These are phyloP conservation scores for Ogataea methanolica DNA, from an alignment of 805 yeast species.

Conservation along the genomic window DNA sequence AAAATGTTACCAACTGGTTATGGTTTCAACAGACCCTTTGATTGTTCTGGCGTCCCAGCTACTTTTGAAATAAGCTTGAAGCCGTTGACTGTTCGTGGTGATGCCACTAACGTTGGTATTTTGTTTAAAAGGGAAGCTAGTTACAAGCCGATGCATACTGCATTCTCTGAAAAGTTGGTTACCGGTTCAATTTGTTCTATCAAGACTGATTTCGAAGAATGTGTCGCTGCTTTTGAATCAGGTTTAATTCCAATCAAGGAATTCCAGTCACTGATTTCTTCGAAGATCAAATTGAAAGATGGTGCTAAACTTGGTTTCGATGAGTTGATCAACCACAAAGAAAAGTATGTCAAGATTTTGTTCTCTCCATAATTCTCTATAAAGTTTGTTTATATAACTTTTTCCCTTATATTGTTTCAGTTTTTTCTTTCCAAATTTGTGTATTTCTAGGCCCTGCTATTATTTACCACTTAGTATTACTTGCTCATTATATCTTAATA, in stretches of 20 bases:
- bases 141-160: conserved; percentile 42
- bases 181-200: conserved; percentile 45
- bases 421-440: background rate
- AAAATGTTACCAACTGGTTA: conserved; percentile 34
- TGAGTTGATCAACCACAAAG: conserved; percentile 39
- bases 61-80: conserved; percentile 40
- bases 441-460: too few species aligned
- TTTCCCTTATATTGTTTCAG: background rate
- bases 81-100: conserved; percentile 38
- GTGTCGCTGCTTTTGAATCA: conserved; percentile 35
- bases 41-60: conserved; percentile 47
- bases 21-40: conserved; percentile 49
- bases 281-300: conserved; percentile 33
- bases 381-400: background rate
- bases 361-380: conserved; percentile 29
- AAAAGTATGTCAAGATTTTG: conserved; percentile 41
- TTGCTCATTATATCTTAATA: too few species aligned
- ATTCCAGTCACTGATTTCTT: conserved; percentile 34
- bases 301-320: conserved; percentile 39
- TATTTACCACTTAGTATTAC: too few species aligned
- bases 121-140: conserved; percentile 44
- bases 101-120: conserved; percentile 44
- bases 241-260: conserved; percentile 34
- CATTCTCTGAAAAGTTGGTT: conserved; percentile 37
- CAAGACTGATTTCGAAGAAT: conserved; percentile 39